These are phyloP conservation scores for Protomyces pachydermus DNA, from an alignment of 1,139 yeast species.

Conservation along the genomic window DNA sequence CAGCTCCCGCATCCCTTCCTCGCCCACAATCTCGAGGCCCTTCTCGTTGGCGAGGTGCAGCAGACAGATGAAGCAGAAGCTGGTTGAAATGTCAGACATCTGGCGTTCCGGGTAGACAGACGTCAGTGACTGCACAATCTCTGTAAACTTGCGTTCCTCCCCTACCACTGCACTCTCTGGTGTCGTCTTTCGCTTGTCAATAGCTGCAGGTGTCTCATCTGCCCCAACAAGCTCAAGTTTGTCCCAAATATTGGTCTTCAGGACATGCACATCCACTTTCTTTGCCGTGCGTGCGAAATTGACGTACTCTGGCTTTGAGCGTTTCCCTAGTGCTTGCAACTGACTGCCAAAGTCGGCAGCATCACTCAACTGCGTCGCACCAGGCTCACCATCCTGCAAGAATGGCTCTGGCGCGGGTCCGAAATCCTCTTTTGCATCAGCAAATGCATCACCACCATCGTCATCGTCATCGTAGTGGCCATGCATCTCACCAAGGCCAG, in stretches of 20 bases:
- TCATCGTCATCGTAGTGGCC: conserved; percentile 28
- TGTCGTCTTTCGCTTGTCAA: neutral
- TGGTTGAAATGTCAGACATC: conserved; percentile 65
- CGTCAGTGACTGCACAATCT: conserved; percentile 43
- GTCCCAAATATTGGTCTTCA: conserved; percentile 82
- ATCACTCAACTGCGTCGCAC: conserved; percentile 24
- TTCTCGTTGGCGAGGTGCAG: conserved; percentile 87
- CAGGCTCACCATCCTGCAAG: neutral
- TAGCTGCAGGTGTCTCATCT: conserved; percentile 23
- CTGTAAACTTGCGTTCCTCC: conserved; percentile 44
- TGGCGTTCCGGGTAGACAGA: conserved; percentile 40
- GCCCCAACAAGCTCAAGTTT: conserved; percentile 39
- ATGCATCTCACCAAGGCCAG: conserved; percentile 33
- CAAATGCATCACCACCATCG: conserved; percentile 31
- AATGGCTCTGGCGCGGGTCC: neutral
- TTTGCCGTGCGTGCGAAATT: conserved; percentile 77
- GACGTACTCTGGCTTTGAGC: conserved; percentile 57
- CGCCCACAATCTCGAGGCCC: conserved; percentile 60
- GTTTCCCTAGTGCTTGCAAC: conserved; percentile 32
- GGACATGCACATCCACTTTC: conserved; percentile 69
- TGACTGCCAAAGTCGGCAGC: conserved; percentile 33
- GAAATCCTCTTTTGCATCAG: conserved; percentile 18
- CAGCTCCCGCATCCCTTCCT: conserved; percentile 43
- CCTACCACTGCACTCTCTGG: conserved; percentile 6
- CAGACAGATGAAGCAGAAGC: conserved; percentile 80